Base-by-base conservation (phyloP, 768 basidiomycete genomes). In the Pleurotus citrinopileatus region DNA sequence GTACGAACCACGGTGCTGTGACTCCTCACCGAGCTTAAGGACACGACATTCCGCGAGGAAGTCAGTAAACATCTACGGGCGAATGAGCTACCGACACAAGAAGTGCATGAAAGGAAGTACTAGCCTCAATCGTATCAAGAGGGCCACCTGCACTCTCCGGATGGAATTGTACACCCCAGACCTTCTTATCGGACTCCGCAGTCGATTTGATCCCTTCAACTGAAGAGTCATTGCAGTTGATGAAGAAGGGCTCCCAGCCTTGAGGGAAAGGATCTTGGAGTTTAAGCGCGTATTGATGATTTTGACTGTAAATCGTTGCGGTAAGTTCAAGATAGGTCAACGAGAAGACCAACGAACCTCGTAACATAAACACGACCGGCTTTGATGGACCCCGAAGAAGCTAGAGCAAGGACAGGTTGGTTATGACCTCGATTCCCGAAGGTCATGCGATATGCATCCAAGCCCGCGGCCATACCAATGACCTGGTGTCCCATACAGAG, bases 391-490 rank as follows among this genome's bases (percentile, higher is more conserved):
- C 96, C 95, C 8, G 89, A 80, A 23, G 86, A 89, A n/a, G 95
- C 94, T 51, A 98, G 77, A 25, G 97, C 96, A 40, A 99, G 79
- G 10, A 99, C 97, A 26, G 97, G 97, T 68, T 99, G 97, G 68
- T 99, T 99, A 70, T 99, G 97, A 15, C 97, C 97, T 60, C 97
- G 88, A 69, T 99, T 98, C n/a, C 97, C 97, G 66, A 98, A 99
- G 8, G 88, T 94, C 97, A 99, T 99, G 42, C 97, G 82, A 70
- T 98, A 98, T 17, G 95, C 93, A 60, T 97, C 95, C 52, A 98
- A 70, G 19, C 97, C 96, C 20, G 94, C 96, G 23, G 96, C 97
- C 79, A 99, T 90, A 45, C 96, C 97, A 60, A 99, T 90, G 61
- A 99, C 82, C 71, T 98, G 96, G 67, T 98, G 93, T 47, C 96